phyloP scores from a whole-genome alignment of 805 yeast species.

The Yarrowia sp. region DNA sequence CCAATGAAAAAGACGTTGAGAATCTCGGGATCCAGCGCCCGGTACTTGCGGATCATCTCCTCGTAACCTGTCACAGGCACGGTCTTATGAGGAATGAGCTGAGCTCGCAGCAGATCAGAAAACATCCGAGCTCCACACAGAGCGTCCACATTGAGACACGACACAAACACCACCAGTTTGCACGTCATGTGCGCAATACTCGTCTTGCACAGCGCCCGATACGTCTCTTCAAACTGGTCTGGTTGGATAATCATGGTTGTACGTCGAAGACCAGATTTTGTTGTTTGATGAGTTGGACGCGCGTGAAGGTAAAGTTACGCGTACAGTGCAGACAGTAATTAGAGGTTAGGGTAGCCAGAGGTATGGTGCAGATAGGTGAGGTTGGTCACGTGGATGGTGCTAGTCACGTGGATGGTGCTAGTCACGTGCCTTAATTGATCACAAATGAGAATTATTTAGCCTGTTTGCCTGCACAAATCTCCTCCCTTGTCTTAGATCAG shows the following conservation, averaged over 20 bases:
- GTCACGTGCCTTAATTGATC: too few species aligned
- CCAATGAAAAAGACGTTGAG: conserved; percentile 81
- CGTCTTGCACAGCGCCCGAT: conserved; percentile 69
- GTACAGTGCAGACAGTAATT: conserved; percentile 8
- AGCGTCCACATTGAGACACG: conserved; percentile 91
- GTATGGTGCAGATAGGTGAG: not conserved
- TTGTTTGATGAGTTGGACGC: too few species aligned
- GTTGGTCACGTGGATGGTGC: not conserved
- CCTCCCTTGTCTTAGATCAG: too few species aligned
- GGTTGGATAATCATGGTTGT: conserved; percentile 77
- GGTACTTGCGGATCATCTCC: conserved; percentile 69
- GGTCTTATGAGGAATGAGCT: conserved; percentile 83
- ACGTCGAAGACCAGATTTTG: not conserved
- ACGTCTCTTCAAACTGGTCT: conserved; percentile 68
- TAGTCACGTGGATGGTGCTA: too few species aligned
- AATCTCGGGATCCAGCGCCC: conserved; percentile 73
- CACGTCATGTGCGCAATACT: conserved; percentile 93
- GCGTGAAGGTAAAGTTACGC: conserved; percentile 6
- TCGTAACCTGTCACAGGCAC: conserved; percentile 93
- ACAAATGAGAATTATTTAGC: too few species aligned
- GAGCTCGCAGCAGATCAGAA: conserved; percentile 72
- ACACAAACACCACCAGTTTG: conserved; percentile 82
- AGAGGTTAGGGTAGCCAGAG: conserved; percentile 16
- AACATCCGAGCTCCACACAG: conserved; percentile 86
- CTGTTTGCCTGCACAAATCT: too few species aligned